Evolutionary conservation across 768 basidiomycete species (phyloP).

Genomic region (Mycena rosella): DNA sequence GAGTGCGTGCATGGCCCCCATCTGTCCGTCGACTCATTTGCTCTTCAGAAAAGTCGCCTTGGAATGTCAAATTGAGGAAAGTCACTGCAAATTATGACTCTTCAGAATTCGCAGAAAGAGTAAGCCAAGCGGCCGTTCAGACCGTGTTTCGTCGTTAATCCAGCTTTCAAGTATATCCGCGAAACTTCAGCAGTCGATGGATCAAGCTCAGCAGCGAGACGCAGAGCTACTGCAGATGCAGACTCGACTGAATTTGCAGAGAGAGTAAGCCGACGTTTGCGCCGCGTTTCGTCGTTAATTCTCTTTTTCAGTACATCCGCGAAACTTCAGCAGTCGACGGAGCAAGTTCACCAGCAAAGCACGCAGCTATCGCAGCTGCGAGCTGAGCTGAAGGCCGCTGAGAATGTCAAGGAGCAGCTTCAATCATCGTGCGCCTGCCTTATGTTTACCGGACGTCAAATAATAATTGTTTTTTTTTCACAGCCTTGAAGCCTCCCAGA

Average conservation of each 20-base stretch:
- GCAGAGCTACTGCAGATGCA: slow-evolving; percentile 15
- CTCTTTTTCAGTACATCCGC: slow-evolving; percentile 12
- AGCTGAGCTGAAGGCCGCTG: slow-evolving; percentile 1
- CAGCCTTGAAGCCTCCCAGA: slow-evolving; percentile 17
- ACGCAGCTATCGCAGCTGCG: slow-evolving; percentile 17
- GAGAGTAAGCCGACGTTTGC: too few species aligned
- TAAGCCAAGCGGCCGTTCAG: slow-evolving; percentile 1
- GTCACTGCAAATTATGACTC: slow-evolving; percentile 5
- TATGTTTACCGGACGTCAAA: too few species aligned
- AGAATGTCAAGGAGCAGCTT: slow-evolving; percentile 19
- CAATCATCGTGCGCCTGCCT: slow-evolving; percentile 15
- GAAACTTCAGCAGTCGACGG: slow-evolving; percentile 21
- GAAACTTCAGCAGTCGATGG: slow-evolving; percentile 21
- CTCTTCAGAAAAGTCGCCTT: slow-evolving; percentile 19
- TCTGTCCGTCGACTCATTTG: background rate
- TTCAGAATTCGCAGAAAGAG: slow-evolving; percentile 25
- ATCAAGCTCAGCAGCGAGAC: slow-evolving; percentile 20
- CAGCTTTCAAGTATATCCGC: slow-evolving; percentile 5
- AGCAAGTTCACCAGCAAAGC: slow-evolving; percentile 20
- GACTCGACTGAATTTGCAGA: slow-evolving; percentile 3
- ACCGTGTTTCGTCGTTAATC: background rate
- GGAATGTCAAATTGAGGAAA: slow-evolving; percentile 24
- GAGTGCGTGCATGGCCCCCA: slow-evolving; percentile 11
- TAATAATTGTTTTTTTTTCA: background rate
- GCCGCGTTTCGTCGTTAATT: too few species aligned